Evolutionary conservation across 148 eudicot genomes (phyloP).

Genomic region (Polygonum aviculare): DNA sequence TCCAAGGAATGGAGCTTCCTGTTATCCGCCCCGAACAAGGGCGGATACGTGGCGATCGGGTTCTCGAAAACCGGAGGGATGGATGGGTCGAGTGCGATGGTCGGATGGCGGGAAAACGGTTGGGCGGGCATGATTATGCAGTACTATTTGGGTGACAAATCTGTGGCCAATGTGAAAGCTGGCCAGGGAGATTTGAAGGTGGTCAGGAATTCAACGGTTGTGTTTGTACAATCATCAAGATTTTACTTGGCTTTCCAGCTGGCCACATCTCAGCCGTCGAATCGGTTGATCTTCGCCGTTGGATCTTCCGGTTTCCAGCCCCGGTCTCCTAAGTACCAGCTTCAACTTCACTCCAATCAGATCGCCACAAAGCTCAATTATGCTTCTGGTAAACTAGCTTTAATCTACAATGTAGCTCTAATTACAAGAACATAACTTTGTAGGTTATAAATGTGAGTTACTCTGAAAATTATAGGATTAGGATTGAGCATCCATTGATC

Average conservation of each 20-base stretch:
- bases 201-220: conserved; percentile 23
- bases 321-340: conserved; percentile 16
- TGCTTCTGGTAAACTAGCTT: conserved; percentile 41
- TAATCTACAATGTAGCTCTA: background rate
- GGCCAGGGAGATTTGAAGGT: conserved; percentile 40
- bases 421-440: background rate
- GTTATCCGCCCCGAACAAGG: conserved; percentile 46
- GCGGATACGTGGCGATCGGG: conserved; percentile 52
- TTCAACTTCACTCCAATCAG: conserved; percentile 29
- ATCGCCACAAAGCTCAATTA: conserved; percentile 41
- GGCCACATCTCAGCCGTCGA: conserved; percentile 26
- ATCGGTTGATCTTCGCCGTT: conserved; percentile 37
- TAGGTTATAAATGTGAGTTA: background rate
- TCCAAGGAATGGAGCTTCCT: conserved; percentile 63
- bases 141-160: conserved; percentile 33
- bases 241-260: conserved; percentile 64
- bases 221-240: conserved; percentile 15
- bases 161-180: conserved; percentile 24
- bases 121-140: conserved; percentile 16
- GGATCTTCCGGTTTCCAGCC: conserved; percentile 36
- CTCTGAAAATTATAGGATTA: background rate
- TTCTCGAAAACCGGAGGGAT: conserved; percentile 56
- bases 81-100: conserved; percentile 74
- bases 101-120: conserved; percentile 60
- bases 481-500: background rate